Base-by-base conservation (phyloP, 176 grass and related monocot species). In the Triticum monococcum region DNA sequence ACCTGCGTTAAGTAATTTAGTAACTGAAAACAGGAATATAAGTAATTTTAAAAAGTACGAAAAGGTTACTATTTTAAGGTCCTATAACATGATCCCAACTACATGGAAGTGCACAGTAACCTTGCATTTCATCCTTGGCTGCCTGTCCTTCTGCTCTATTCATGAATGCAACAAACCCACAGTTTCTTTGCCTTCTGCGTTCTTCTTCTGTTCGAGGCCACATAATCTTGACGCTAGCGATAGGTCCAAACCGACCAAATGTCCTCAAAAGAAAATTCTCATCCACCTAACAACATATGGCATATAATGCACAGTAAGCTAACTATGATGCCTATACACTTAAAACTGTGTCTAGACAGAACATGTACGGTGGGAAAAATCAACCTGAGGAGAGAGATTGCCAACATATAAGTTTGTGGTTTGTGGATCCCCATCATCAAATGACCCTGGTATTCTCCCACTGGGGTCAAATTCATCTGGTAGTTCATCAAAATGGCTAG, bases 121-220 rank as follows among this genome's bases (percentile, higher is more conserved):
- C 97, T 99, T 99, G 94, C 97, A 99, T 99, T 93, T 99, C 97
- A 86, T 96, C 97, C 79, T 99, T 99, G 18, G 97, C 94, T 83
- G 97, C 97, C 57, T 99, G 97, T 67, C 97, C 97, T 33, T 99
- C 97, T 43, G 83, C 77, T 88, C 97, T 94, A 68, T 99, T 96
- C 97, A 99, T 99, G 79, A 99, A 99, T 70, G 97, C 97, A 94
- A 99, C 97, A 86, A 99, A 99, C 32, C 97, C 97, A 79, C 97
- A 99, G 81, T 99, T 99, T 79, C 97, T 91, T 87, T 99, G 93
- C 85, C 97, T 92, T 86, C 89, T 96, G 36, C 88, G 83, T 84
- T 99, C 97, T 85, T 99, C 97, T 88, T 99, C 97, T 62, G 97
- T 99, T 80, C 97, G 89, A 84, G 97, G 97, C 97, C 97, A 99